Evolutionary conservation across 2,329 filamentous ascomycete genomes (phyloP).

Genomic region (Pestalotiopsis sp.): DNA sequence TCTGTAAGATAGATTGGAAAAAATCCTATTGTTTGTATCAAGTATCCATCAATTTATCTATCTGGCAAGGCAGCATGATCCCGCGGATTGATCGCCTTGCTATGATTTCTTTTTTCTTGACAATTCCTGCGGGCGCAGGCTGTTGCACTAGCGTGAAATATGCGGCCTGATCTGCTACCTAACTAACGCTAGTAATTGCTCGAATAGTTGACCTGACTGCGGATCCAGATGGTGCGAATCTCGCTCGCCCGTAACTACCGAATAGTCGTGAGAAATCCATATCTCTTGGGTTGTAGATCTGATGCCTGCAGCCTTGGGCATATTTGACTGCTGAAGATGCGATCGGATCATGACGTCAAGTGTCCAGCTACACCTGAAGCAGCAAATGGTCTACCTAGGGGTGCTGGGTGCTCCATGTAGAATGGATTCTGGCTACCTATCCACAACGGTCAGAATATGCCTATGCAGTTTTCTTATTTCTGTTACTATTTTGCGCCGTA

Average conservation of each 20-base stretch:
- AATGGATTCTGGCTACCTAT: neutral
- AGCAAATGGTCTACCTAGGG: neutral
- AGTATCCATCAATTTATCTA: neutral
- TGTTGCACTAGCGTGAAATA: conserved; percentile 3
- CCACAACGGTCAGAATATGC: neutral
- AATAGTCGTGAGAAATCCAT: neutral
- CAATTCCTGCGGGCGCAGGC: conserved; percentile 11
- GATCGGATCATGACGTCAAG: neutral
- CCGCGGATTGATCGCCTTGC: conserved; percentile 19
- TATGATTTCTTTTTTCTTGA: conserved; percentile 19
- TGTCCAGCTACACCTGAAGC: neutral
- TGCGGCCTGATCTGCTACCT: neutral
- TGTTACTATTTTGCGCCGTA: neutral
- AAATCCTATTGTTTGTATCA: neutral
- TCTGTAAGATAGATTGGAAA: neutral
- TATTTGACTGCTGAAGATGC: neutral
- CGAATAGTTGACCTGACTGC: neutral
- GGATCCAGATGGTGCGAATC: neutral
- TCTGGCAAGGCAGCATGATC: neutral
- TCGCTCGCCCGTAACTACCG: neutral
- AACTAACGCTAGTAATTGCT: neutral
- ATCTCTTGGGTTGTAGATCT: neutral
- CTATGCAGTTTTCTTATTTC: neutral
- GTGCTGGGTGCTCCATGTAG: neutral
- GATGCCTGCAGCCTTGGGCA: neutral